These are phyloP conservation scores for Rhodocollybia butyracea DNA, from an alignment of 768 basidiomycete genomes.

Conservation along the genomic window DNA sequence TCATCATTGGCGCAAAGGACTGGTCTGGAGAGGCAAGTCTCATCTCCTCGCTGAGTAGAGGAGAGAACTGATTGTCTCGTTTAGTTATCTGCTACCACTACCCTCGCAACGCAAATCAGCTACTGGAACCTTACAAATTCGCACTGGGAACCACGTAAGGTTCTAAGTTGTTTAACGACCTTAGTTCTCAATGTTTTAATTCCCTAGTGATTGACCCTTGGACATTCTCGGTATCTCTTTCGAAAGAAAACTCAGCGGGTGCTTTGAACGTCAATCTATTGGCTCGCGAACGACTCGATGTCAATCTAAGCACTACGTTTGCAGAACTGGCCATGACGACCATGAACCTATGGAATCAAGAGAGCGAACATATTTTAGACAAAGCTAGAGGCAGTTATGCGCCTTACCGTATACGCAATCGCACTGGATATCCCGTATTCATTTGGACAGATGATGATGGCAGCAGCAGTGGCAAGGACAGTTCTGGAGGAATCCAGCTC, in stretches of 20 bases:
- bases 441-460: conserved; percentile 84
- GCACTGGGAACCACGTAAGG: conserved; percentile 92
- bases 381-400: conserved; percentile 86
- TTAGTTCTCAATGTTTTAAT: conserved; percentile 7
- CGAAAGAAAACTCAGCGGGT: conserved; percentile 45
- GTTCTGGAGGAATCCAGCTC: conserved; percentile 56
- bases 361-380: conserved; percentile 67
- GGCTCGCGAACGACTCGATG: conserved; percentile 81
- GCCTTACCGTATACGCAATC: conserved; percentile 89
- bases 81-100: conserved; percentile 82
- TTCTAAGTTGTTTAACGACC: not conserved
- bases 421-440: conserved; percentile 81
- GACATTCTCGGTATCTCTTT: conserved; percentile 73
- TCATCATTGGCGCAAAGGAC: conserved; percentile 79
- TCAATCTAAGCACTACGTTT: conserved; percentile 90
- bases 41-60: not conserved
- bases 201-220: conserved; percentile 88
- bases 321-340: conserved; percentile 80
- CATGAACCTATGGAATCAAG: conserved; percentile 68
- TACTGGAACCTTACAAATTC: conserved; percentile 98
- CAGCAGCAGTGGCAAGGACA: conserved; percentile 40
- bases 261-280: conserved; percentile 59
- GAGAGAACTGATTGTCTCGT: not conserved
- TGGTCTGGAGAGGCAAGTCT: conserved; percentile 85
- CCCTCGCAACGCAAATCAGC: conserved; percentile 77